phyloP scores from a whole-genome alignment of 371 early-diverging fungal species.

The Mortierella sp. region DNA sequence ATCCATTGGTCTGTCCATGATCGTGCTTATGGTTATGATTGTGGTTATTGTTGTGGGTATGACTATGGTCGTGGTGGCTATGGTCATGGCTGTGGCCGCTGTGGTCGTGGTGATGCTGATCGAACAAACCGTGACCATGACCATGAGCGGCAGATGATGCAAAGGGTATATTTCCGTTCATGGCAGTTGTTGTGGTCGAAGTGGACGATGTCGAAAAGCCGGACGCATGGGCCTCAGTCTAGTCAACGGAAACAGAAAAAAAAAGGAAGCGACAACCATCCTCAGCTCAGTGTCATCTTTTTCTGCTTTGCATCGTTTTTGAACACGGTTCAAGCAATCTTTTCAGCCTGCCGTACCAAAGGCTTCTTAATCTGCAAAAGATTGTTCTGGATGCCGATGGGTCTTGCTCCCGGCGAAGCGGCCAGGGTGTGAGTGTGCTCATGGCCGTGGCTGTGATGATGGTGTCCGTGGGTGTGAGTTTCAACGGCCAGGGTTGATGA shows the following conservation, averaged over 20 bases:
- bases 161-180: constrained; percentile 51
- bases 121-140: constrained; percentile 14
- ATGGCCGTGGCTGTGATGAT: constrained; percentile 21
- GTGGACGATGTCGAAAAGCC: constrained; percentile 28
- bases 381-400: constrained; percentile 27
- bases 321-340: not conserved
- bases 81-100: constrained; percentile 10
- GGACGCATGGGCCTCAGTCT: constrained; percentile 19
- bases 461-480: constrained; percentile 24
- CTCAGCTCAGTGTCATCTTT: not conserved
- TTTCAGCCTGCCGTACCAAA: constrained; percentile 20
- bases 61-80: constrained; percentile 24
- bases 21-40: constrained; percentile 31
- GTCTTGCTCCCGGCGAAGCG: constrained; percentile 23
- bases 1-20: constrained; percentile 29
- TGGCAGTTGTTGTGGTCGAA: constrained; percentile 13
- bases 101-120: constrained; percentile 22
- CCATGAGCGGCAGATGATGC: constrained; percentile 27
- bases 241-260: not conserved
- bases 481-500: constrained; percentile 42
- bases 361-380: constrained; percentile 31
- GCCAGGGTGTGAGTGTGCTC: constrained; percentile 19
- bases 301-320: not conserved
- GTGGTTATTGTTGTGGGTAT: not conserved
- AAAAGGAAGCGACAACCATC: not conserved